These are phyloP conservation scores for Penicillium crystallinum DNA, from an alignment of 495 filamentous ascomycete species.

Conservation along the genomic window DNA sequence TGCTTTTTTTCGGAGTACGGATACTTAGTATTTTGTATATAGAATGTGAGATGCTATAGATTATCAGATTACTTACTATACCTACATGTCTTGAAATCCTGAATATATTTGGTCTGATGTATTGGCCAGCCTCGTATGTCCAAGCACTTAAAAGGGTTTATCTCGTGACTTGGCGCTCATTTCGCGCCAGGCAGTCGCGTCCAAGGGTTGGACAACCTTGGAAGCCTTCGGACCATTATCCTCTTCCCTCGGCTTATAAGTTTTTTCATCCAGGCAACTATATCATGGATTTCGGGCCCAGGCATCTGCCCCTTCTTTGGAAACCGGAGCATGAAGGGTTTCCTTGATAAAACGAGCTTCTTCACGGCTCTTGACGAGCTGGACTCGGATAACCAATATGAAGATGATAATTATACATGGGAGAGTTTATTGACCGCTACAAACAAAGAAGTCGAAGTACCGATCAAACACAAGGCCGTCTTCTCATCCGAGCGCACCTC, in stretches of 20 bases:
- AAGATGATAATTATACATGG: conserved; percentile 10
- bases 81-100: too few relatives aligned
- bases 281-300: conserved; percentile 2
- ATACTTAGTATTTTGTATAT: too few relatives aligned
- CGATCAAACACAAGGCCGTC: background rate
- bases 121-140: too few relatives aligned
- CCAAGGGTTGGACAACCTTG: background rate
- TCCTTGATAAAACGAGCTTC: conserved; percentile 34
- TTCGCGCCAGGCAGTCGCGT: conserved; percentile 25
- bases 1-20: background rate
- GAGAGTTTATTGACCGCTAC: conserved; percentile 4
- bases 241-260: too few relatives aligned
- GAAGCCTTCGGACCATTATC: conserved; percentile 10
- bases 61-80: background rate
- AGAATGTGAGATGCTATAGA: background rate
- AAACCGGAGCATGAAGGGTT: conserved; percentile 13
- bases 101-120: too few relatives aligned
- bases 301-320: background rate
- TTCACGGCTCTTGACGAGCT: conserved; percentile 45
- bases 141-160: background rate
- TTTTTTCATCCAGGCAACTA: conserved; percentile 10
- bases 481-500: background rate
- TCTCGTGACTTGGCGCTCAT: conserved; percentile 39
- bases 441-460: background rate
- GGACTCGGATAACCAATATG: conserved; percentile 34